A percentile compares a stretch with the other conserved stretches of the same genome.
phyloP scores from a whole-genome alignment of 2,329 filamentous ascomycete genomes.

The Drechslerella dactyloides region DNA sequence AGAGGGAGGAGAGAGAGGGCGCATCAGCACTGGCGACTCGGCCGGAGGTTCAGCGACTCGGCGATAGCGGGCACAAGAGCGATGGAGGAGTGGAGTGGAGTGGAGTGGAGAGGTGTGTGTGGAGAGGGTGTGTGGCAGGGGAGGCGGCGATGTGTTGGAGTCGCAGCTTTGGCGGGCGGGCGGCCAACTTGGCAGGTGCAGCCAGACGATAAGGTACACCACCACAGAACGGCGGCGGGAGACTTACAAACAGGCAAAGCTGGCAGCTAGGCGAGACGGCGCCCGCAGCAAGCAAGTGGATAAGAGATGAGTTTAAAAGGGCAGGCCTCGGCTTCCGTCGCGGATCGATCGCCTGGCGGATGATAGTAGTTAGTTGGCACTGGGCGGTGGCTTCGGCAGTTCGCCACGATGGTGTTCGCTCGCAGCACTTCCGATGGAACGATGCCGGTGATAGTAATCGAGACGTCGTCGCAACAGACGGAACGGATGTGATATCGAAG shows the following conservation, averaged over 20 bases:
- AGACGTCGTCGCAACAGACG: too few species aligned
- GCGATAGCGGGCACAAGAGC: too few species aligned
- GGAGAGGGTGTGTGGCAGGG: background rate
- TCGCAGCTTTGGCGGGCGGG: too few species aligned
- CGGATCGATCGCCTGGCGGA: too few species aligned
- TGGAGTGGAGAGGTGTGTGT: background rate
- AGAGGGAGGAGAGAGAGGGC: background rate
- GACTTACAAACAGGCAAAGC: too few species aligned
- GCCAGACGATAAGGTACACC: too few species aligned
- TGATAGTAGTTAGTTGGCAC: background rate
- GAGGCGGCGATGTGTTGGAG: background rate
- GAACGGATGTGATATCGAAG: too few species aligned
- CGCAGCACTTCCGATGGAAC: too few species aligned
- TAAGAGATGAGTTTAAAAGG: background rate
- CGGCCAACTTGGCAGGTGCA: too few species aligned
- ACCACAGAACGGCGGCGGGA: too few species aligned
- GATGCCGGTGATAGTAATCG: background rate
- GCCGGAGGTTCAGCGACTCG: background rate
- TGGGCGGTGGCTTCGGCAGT: background rate
- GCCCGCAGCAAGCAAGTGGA: slow-evolving; percentile 1
- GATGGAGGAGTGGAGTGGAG: background rate
- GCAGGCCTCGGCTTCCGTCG: background rate
- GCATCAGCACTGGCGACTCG: background rate
- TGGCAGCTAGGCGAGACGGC: slow-evolving; percentile 3
- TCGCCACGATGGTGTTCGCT: slow-evolving; percentile 8